Conservation (phyloP, 2,329 filamentous ascomycete genomes). For the Rhinocladiella similis region DNA sequence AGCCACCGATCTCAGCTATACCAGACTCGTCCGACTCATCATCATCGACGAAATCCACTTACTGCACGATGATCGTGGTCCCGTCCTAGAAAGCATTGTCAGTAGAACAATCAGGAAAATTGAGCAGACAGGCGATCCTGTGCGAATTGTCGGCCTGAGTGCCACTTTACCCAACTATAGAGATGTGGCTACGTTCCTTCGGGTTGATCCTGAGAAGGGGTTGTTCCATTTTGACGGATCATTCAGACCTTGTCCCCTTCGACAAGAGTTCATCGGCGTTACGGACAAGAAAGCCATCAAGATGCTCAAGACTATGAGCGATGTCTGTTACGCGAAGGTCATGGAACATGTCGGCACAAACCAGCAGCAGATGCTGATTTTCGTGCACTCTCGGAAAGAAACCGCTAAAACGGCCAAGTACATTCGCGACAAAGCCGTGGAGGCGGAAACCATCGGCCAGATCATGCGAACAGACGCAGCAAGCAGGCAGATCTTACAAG, state of each 20-base stretch:
- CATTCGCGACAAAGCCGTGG: constrained; percentile 94
- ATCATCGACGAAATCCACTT: constrained; percentile 99
- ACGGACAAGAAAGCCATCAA: constrained; percentile 99
- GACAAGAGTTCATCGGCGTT: constrained; percentile 95
- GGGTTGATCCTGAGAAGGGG: constrained; percentile 80
- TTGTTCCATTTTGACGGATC: constrained; percentile 96
- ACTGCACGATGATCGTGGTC: constrained; percentile 94
- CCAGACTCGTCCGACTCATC: constrained; percentile 90
- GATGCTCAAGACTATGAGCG: constrained; percentile 98
- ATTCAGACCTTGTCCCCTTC: constrained; percentile 88
- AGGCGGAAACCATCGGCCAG: constrained; percentile 94
- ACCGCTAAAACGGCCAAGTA: constrained; percentile 97
- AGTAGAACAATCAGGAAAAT: constrained; percentile 88
- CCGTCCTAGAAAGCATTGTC: constrained; percentile 95
- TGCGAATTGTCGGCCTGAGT: constrained; percentile 87
- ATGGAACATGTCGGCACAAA: constrained; percentile 92
- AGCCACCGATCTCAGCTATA: constrained; percentile 94
- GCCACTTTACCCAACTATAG: constrained; percentile 95
- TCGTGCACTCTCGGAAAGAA: constrained; percentile 97
- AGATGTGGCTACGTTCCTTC: constrained; percentile 92
- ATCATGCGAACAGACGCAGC: constrained; percentile 91
- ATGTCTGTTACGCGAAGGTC: constrained; percentile 96
- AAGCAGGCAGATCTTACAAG: constrained; percentile 80
- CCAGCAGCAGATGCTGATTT: constrained; percentile 97
- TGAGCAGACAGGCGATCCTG: constrained; percentile 90